These are phyloP conservation scores for Cenchrus fungigraminus DNA, from an alignment of 176 grass and related monocot species.

Conservation along the genomic window DNA sequence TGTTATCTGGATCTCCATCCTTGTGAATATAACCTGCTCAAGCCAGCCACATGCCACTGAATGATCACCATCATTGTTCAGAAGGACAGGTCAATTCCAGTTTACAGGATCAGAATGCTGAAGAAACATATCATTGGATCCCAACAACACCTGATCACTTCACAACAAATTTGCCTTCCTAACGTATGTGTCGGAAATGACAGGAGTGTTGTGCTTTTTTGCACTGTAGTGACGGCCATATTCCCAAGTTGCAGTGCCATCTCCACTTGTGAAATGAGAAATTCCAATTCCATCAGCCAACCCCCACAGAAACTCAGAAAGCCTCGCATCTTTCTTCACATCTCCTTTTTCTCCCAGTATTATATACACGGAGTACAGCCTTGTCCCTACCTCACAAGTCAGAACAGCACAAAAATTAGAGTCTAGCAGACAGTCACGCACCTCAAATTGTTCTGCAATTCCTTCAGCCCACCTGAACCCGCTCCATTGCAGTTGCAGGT, in stretches of 20 bases:
- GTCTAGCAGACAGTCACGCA: conserved; percentile 1
- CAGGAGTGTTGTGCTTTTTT: background rate
- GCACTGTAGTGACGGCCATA: background rate
- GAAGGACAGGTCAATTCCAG: background rate
- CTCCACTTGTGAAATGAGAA: conserved; percentile 19
- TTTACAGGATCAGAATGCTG: background rate
- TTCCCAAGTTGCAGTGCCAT: conserved; percentile 18
- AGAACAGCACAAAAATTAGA: conserved; percentile 15
- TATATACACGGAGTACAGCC: conserved; percentile 26
- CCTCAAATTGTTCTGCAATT: conserved; percentile 19
- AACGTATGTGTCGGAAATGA: background rate
- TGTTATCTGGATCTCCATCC: conserved; percentile 34
- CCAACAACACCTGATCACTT: conserved; percentile 3
- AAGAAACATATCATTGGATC: background rate
- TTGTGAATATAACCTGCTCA: background rate
- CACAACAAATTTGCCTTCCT: background rate
- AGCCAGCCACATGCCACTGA: background rate
- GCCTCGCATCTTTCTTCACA: background rate
- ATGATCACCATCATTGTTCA: background rate
- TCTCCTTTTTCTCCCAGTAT: conserved; percentile 26
- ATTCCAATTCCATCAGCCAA: conserved; percentile 27
- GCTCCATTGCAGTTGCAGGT: background rate
- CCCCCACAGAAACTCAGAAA: background rate
- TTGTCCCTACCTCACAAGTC: conserved; percentile 11
- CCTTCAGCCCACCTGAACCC: background rate